Evolutionary conservation across 208 protist genomes (phyloP), one percentile per base, ranked within the genome.

Genomic region (Crithidia mellificae): DNA sequence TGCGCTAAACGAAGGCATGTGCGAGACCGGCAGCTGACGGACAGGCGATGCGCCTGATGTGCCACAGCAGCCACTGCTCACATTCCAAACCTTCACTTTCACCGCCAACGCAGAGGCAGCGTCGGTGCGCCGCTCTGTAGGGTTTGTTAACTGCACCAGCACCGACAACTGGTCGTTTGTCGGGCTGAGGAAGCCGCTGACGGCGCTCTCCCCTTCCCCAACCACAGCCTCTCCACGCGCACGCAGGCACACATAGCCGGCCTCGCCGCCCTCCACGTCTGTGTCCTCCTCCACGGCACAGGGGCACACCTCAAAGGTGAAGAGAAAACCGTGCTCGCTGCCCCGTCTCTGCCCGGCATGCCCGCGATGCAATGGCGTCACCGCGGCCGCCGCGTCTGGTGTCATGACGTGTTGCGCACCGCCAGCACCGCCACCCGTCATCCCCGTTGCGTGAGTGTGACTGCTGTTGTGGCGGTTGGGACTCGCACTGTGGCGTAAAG

Each of bases 71-170:
- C 19, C 9, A 27, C 34, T 7, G 3, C 24, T 19, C 19, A 75
- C 22, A 19, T 19, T 20, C 70, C 70, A 75, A 44, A 75, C 70
- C 39, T 75, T 75, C 14, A 75, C 61, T 62, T 68, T 75, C 38
- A 44, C 43, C 20, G 52, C 2, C 59, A 44, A 15, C 30, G 41
- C 39, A 1, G 11, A 20, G 32, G 54, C 22, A 8, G 30, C 53
- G 15, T 5, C 68, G 22, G 29, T 27, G 14, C 29, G 32, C 15
- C 32, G 62, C 20, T 32, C 0, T 12, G 24, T 14, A 12, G 6
- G 7, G n/a, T 22, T 49, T 11, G 70, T 58, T 11, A 59, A 62
- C n/a, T 51, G 61, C 44, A 69, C 64, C 22, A 75, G 62, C 27
- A 65, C 55, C 9, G 62, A 20, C 17, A 69, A 22, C 17, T 75